Evolutionary conservation across 2,329 filamentous ascomycete genomes (phyloP).

Genomic region (Tolypocladium tropicale): DNA sequence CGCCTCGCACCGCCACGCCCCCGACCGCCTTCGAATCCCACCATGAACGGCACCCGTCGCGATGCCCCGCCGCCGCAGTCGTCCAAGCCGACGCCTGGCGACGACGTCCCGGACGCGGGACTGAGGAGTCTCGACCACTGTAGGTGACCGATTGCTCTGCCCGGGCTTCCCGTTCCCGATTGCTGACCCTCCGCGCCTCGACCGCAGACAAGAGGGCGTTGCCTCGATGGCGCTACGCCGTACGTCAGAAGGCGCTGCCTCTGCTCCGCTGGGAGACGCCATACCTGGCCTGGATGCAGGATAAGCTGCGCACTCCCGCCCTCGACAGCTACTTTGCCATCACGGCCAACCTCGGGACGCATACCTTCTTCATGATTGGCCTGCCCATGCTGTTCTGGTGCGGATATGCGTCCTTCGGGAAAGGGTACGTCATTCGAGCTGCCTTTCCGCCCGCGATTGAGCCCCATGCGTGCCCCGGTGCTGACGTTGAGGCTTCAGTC

Average conservation of each 20-base stretch:
- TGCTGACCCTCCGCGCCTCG: conserved; percentile 4
- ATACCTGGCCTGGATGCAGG: conserved; percentile 80
- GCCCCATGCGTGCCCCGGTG: neutral
- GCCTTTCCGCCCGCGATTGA: neutral
- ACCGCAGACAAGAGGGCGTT: conserved; percentile 67
- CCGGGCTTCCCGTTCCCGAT: neutral
- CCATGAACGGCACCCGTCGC: conserved; percentile 21
- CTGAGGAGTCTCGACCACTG: conserved; percentile 73
- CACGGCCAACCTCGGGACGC: conserved; percentile 90
- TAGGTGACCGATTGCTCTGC: conserved; percentile 24
- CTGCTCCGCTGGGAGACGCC: conserved; percentile 92
- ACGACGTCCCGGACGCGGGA: conserved; percentile 53
- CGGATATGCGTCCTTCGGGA: conserved; percentile 72
- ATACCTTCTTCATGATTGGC: conserved; percentile 97
- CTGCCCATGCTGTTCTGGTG: conserved; percentile 96
- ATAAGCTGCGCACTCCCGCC: conserved; percentile 65
- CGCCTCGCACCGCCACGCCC: conserved; percentile 3
- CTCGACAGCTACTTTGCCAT: conserved; percentile 96
- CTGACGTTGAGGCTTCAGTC: conserved; percentile 23
- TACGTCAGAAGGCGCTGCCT: conserved; percentile 75
- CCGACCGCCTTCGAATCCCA: conserved; percentile 7
- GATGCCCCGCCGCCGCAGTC: conserved; percentile 19
- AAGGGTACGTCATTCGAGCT: conserved; percentile 54
- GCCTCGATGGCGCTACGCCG: conserved; percentile 76
- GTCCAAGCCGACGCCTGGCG: conserved; percentile 11